A percentile compares a stretch with the other conserved stretches of the same genome.
Evolutionary conservation across 2,329 filamentous ascomycete genomes (phyloP).

Genomic region (Ambrosiella cleistominuta): DNA sequence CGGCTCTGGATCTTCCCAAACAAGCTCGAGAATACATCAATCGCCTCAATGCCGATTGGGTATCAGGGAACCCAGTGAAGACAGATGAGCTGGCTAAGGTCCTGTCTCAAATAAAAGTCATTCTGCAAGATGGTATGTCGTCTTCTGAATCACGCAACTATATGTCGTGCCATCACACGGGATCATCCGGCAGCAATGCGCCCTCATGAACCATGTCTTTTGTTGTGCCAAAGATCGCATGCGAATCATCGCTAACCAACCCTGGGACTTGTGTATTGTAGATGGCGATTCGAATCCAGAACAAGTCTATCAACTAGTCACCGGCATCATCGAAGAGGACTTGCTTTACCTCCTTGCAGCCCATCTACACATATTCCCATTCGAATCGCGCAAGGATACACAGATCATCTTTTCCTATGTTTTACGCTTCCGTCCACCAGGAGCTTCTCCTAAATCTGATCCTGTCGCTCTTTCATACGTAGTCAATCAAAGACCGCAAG

Average conservation of each 20-base stretch:
- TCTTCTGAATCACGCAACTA: neutral
- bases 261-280: conserved; percentile 20
- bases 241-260: neutral
- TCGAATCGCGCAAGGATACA: conserved; percentile 89
- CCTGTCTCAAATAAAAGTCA: conserved; percentile 76
- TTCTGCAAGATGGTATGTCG: conserved; percentile 69
- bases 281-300: conserved; percentile 77
- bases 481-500: conserved; percentile 67
- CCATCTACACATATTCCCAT: conserved; percentile 70
- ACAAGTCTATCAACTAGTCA: conserved; percentile 72
- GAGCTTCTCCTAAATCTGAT: conserved; percentile 49
- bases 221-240: too few relatives aligned
- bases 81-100: conserved; percentile 75
- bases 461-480: conserved; percentile 79
- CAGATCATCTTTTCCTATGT: conserved; percentile 93
- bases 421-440: conserved; percentile 68
- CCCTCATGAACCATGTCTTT: neutral
- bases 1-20: conserved; percentile 35
- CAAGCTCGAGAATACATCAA: conserved; percentile 24
- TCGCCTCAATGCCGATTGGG: conserved; percentile 15
- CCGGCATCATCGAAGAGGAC: conserved; percentile 73
- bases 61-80: conserved; percentile 26
- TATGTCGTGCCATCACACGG: neutral
- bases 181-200: neutral
- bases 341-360: conserved; percentile 69